These are phyloP conservation scores for Pholiota molesta DNA, from an alignment of 768 basidiomycete genomes.

Conservation along the genomic window DNA sequence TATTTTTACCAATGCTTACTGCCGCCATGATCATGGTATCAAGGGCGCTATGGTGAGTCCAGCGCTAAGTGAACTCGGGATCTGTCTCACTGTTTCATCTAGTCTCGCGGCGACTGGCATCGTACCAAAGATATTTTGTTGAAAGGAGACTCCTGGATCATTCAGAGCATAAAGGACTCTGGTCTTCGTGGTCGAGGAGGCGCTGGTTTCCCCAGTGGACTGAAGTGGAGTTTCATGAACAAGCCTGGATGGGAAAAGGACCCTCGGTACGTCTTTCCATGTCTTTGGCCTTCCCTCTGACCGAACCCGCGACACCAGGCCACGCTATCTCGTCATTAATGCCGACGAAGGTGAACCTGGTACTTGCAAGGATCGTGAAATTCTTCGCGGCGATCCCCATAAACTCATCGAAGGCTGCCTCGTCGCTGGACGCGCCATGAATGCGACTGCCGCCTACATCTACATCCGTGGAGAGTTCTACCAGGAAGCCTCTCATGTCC, in stretches of 20 bases:
- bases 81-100: constrained; percentile 4
- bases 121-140: constrained; percentile 93
- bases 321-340: constrained; percentile 96
- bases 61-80: neutral
- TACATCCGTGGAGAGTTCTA: constrained; percentile 99
- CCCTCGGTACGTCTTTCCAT: constrained; percentile 53
- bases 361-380: constrained; percentile 99
- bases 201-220: constrained; percentile 93
- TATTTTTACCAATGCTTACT: constrained; percentile 92
- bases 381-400: constrained; percentile 96
- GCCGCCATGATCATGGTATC: constrained; percentile 86
- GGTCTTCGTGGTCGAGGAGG: constrained; percentile 95
- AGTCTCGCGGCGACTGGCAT: constrained; percentile 98
- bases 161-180: constrained; percentile 94
- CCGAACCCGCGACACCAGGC: constrained; percentile 45
- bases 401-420: constrained; percentile 98
- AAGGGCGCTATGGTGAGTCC: constrained; percentile 84
- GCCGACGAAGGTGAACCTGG: constrained; percentile 99
- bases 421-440: constrained; percentile 96
- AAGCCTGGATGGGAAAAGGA: constrained; percentile 99
- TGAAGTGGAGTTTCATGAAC: constrained; percentile 99
- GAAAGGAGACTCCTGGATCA: constrained; percentile 98
- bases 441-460: constrained; percentile 98
- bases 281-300: constrained; percentile 1
- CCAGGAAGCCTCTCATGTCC: constrained; percentile 92